Conservation (phyloP, 495 filamentous ascomycete genomes). For the Penicillium angulare region DNA sequence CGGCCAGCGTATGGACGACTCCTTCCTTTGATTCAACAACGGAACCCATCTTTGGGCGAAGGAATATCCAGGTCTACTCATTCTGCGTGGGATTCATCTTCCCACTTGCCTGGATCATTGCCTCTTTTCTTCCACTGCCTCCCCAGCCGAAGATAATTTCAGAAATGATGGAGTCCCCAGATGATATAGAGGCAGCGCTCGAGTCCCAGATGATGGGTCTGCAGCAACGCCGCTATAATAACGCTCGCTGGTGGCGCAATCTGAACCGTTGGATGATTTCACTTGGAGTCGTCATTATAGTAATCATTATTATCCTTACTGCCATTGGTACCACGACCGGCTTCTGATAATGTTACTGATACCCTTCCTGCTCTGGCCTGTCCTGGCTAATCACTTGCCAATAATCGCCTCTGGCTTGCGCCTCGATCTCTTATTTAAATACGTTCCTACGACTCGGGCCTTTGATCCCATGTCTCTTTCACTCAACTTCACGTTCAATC, state of each 20-base stretch:
- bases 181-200: slow-evolving; percentile 44
- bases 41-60: slow-evolving; percentile 57
- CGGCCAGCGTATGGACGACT: slow-evolving; percentile 57
- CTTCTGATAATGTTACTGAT: slow-evolving; percentile 25
- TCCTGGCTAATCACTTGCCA: no score
- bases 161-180: slow-evolving; percentile 24
- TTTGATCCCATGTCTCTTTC: not conserved
- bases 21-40: slow-evolving; percentile 65
- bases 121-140: slow-evolving; percentile 78
- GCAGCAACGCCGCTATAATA: slow-evolving; percentile 69
- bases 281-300: slow-evolving; percentile 74
- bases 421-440: slow-evolving; percentile 5
- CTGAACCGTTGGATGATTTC: slow-evolving; percentile 86
- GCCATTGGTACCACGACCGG: slow-evolving; percentile 53
- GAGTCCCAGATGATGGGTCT: slow-evolving; percentile 42
- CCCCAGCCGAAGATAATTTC: slow-evolving; percentile 35
- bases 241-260: slow-evolving; percentile 88
- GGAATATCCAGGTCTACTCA: slow-evolving; percentile 81
- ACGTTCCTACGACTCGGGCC: slow-evolving; percentile 15
- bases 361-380: no score
- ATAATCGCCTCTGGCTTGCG: not conserved
- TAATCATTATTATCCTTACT: slow-evolving; percentile 62
- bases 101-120: slow-evolving; percentile 76
- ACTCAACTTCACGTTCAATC: no score
- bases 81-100: slow-evolving; percentile 76